Evolutionary conservation across 2,329 filamentous ascomycete genomes (phyloP).

Genomic region (Cercospora beticola): DNA sequence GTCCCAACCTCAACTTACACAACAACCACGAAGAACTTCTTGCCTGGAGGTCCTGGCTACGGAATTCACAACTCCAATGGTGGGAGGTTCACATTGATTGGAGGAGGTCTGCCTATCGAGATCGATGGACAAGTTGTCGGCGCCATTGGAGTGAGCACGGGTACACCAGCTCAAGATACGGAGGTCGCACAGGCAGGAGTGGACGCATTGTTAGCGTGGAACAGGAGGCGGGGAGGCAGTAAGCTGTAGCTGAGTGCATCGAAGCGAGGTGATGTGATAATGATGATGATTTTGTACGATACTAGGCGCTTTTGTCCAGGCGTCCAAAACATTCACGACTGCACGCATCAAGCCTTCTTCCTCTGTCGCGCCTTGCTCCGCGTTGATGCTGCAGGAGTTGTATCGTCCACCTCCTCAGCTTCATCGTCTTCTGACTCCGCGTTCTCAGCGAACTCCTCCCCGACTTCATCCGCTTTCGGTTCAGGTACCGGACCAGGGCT

Average conservation of each 20-base stretch:
- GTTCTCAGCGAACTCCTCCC: constrained; percentile 20
- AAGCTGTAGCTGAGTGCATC: constrained; percentile 36
- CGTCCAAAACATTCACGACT: neutral
- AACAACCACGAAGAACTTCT: constrained; percentile 45
- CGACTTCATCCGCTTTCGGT: constrained; percentile 13
- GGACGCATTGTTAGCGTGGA: constrained; percentile 46
- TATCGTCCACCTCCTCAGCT: constrained; percentile 23
- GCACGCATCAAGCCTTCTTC: constrained; percentile 34
- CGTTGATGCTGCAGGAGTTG: constrained; percentile 40
- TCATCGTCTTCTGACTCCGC: constrained; percentile 32
- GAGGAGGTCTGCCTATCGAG: constrained; percentile 54
- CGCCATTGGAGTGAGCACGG: constrained; percentile 56
- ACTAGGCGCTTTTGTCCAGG: constrained; percentile 6
- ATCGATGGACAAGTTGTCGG: constrained; percentile 53
- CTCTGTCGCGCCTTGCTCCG: constrained; percentile 45
- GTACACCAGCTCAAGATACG: constrained; percentile 55
- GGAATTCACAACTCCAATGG: constrained; percentile 55
- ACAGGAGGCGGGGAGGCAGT: constrained; percentile 39
- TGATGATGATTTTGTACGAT: constrained; percentile 1
- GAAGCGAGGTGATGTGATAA: neutral
- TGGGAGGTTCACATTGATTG: constrained; percentile 55
- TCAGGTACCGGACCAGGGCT: constrained; percentile 6
- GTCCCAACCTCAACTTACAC: constrained; percentile 54
- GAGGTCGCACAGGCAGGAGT: constrained; percentile 55
- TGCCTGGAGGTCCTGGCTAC: constrained; percentile 54